Evolutionary conservation across 2,329 filamentous ascomycete genomes (phyloP), one percentile per base, ranked within the genome.

Genomic region (Diaporthe ilicicola): DNA sequence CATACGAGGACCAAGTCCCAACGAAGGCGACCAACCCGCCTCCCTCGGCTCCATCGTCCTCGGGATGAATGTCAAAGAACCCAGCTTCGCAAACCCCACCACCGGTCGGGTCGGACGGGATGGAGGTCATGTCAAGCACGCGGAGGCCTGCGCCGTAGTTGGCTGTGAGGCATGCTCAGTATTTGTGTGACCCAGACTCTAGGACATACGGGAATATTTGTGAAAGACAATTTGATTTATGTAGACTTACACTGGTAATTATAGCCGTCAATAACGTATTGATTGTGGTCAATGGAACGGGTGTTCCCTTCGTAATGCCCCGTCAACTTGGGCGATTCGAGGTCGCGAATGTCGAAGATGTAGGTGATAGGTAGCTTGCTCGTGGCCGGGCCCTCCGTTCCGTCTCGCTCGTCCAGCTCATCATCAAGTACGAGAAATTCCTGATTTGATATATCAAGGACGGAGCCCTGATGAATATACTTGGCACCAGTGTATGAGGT

Each of bases 401-500:
- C 76, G 7, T 84, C 76, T 4, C 74, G 69, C 79, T 89, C 87
- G 70, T 89, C 87, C 13, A 85, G 81, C 76, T 89, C 87, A 73
- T 89, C 86, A 73, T 88, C 86, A 6, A 87, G 76, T 17, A 88
- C 79, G 4, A 88, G 82, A 75, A 82, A 87, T 54, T 82, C 83
- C 50, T 84, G 79, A 66, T 78, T 83, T 42, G 81, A 77, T 1
- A 78, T 76, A 75, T 88, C 84, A 29, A 88, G 81, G 4, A 89
- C 80, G 80, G 84, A 86, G 8, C 88, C 88, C 74, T 90, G 88
- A 76, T 90, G 88, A 1, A 87, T 88, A 79, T 90, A 90, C 4
- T 84, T 79, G 9, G 87, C 87, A 51, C 88, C 88, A 27, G 85
- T 83, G 76, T 90, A 90, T 0, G 84, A 84, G 15, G 87, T 89